These are phyloP conservation scores for Monilinia aucupariae DNA, from an alignment of 2,329 filamentous ascomycete species.

Conservation along the genomic window DNA sequence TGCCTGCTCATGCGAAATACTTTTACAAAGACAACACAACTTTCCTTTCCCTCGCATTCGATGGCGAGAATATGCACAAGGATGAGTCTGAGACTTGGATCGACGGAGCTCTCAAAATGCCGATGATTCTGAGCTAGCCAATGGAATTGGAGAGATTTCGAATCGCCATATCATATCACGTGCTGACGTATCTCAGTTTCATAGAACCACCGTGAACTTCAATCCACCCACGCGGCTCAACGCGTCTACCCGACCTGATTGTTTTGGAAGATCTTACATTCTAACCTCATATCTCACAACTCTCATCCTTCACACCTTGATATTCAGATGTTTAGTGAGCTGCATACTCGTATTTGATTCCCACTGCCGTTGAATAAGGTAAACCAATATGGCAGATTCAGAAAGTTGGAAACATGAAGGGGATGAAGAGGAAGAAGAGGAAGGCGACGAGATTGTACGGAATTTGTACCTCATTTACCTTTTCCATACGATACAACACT, in stretches of 20 bases:
- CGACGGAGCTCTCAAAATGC: not conserved
- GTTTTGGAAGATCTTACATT: too few relatives aligned
- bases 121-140: not conserved
- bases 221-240: slow-evolving; percentile 9
- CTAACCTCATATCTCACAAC: not conserved
- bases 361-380: not conserved
- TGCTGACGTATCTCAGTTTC: not conserved
- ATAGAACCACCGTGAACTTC: too few relatives aligned
- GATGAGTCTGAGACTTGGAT: slow-evolving; percentile 1
- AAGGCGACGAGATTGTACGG: slow-evolving; percentile 57
- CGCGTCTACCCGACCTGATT: slow-evolving; percentile 11
- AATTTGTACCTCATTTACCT: slow-evolving; percentile 18
- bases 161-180: not conserved
- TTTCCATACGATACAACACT: not conserved
- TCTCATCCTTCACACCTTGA: too few relatives aligned
- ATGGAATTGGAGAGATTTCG: slow-evolving; percentile 2
- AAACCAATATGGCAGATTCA: slow-evolving; percentile 23
- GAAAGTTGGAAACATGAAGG: slow-evolving; percentile 42
- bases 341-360: not conserved
- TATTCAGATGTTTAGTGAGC: not conserved
- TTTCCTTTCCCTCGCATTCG: slow-evolving; percentile 6
- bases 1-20: not conserved
- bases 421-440: slow-evolving; percentile 66
- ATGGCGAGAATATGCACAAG: slow-evolving; percentile 10
- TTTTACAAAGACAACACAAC: not conserved